phyloP scores from a whole-genome alignment of 345 rosid species.

The Eucalyptus sp. region DNA sequence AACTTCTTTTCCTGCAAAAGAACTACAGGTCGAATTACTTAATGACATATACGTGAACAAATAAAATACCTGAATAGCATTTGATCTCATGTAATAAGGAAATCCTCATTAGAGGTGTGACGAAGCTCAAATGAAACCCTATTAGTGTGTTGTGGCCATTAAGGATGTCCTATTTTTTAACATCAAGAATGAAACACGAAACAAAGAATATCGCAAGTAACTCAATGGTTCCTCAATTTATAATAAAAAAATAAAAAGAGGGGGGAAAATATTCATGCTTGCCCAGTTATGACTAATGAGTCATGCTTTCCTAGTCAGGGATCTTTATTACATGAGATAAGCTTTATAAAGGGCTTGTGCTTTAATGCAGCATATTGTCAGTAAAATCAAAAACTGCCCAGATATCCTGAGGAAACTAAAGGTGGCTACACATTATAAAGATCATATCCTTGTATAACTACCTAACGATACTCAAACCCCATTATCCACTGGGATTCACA shows the following conservation, averaged over 20 bases:
- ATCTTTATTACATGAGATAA: background rate
- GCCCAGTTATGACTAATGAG: background rate
- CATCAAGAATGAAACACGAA: background rate
- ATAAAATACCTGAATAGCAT: background rate
- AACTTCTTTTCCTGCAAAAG: slow-evolving; percentile 87
- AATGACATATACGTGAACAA: slow-evolving; percentile 16
- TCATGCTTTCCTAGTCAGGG: background rate
- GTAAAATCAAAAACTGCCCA: background rate
- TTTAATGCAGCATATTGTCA: background rate
- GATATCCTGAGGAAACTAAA: background rate
- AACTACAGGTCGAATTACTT: slow-evolving; percentile 43
- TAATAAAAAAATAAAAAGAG: background rate
- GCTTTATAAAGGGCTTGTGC: background rate
- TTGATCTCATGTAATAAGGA: background rate
- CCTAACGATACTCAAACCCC: background rate
- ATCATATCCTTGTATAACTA: background rate
- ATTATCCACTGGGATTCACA: background rate
- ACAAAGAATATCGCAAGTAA: background rate
- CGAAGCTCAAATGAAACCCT: background rate
- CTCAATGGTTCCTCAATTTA: background rate
- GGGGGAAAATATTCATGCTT: background rate
- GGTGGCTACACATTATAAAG: background rate
- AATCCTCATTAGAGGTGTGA: background rate
- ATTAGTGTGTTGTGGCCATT: background rate
- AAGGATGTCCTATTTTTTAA: background rate